These are phyloP conservation scores for Geoglossum cookeanum DNA, from an alignment of 2,329 filamentous ascomycete species.

Conservation along the genomic window DNA sequence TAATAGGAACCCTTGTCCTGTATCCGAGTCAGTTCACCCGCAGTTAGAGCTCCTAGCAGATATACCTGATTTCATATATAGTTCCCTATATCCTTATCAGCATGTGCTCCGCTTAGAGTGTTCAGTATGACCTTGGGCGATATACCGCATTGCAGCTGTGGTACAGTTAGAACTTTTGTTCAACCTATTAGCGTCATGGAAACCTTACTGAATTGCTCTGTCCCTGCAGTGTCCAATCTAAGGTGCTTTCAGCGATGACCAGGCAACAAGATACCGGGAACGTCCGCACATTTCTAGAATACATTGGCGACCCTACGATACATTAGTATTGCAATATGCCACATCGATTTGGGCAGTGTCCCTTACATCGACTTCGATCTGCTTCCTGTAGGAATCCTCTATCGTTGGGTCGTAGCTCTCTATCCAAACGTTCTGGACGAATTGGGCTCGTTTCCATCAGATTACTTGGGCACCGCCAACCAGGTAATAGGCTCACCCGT, in stretches of 20 bases:
- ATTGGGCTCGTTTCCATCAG: constrained; percentile 45
- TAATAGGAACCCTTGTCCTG: constrained; percentile 64
- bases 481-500: constrained; percentile 41
- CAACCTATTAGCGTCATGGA: constrained; percentile 2
- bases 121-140: background rate
- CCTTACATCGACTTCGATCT: constrained; percentile 64
- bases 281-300: constrained; percentile 64
- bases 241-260: constrained; percentile 2
- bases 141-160: constrained; percentile 37
- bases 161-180: constrained; percentile 3
- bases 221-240: constrained; percentile 75
- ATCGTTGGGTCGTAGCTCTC: constrained; percentile 49
- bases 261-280: background rate
- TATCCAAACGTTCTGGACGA: constrained; percentile 88
- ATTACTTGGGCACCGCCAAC: background rate
- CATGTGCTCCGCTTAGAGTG: background rate
- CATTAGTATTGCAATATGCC: background rate
- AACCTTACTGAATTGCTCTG: constrained; percentile 73
- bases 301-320: constrained; percentile 57
- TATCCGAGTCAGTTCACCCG: background rate
- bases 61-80: constrained; percentile 69
- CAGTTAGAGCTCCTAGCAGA: background rate
- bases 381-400: constrained; percentile 41
- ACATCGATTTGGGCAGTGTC: background rate
- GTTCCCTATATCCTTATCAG: constrained; percentile 32